Percentiles rank a stretch among this genome's conserved stretches.
phyloP scores from a whole-genome alignment of 2,329 filamentous ascomycete species.

The Chaetomium sp. region DNA sequence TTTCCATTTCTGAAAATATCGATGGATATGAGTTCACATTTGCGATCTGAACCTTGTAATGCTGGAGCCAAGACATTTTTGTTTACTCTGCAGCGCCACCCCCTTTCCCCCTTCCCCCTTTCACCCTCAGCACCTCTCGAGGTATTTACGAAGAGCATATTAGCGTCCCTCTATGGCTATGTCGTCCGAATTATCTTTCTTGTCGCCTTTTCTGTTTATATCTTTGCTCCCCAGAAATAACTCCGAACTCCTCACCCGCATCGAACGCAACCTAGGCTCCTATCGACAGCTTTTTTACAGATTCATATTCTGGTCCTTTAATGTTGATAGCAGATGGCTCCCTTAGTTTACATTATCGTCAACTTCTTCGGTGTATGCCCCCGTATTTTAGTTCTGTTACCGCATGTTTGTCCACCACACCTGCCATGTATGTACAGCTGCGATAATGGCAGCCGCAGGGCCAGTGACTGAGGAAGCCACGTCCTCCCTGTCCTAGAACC shows the following conservation, averaged over 20 bases:
- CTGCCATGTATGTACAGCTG: not conserved
- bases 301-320: not conserved
- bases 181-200: not conserved
- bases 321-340: not conserved
- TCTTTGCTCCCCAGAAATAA: not conserved
- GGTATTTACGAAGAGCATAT: not conserved
- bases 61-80: not conserved
- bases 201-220: not conserved
- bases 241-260: not conserved
- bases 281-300: not conserved
- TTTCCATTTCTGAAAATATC: not conserved
- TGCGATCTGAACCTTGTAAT: not conserved
- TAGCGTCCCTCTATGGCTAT: not conserved
- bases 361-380: not conserved
- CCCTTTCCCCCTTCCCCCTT: not conserved
- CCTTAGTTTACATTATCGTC: not conserved
- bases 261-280: not conserved
- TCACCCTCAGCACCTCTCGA: not conserved
- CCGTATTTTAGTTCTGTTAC: not conserved
- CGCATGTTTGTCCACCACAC: not conserved
- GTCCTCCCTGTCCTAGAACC: not conserved
- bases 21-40: not conserved
- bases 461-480: not conserved
- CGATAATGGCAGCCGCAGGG: not conserved
- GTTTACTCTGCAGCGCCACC: slow-evolving; percentile 22